Conservation (phyloP, 108 stramenopile species). For the Epipyxis sp. region DNA sequence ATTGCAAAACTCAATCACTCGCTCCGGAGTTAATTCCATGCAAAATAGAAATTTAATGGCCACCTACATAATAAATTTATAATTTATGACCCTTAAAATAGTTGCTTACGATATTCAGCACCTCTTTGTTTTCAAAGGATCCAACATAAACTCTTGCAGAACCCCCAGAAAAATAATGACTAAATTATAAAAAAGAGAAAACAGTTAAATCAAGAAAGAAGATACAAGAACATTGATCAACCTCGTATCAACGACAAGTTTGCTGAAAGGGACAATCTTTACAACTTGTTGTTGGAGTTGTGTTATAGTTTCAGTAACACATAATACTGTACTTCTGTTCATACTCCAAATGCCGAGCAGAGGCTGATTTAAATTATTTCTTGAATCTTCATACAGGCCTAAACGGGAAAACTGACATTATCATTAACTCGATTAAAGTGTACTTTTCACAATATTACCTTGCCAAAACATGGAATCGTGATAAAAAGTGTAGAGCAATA, state of each 20-base stretch:
- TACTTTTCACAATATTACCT: not conserved
- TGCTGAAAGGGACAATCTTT: slow-evolving; percentile 22
- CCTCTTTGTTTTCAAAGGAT: not conserved
- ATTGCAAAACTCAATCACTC: slow-evolving; percentile 6
- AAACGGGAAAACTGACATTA: not conserved
- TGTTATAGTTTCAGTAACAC: not conserved
- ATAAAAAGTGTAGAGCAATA: not conserved
- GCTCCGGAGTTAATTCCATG: slow-evolving; percentile 29
- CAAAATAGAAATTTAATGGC: slow-evolving; percentile 31
- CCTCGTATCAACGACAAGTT: slow-evolving; percentile 8
- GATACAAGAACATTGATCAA: not conserved
- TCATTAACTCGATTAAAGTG: not conserved
- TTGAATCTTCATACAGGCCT: not conserved
- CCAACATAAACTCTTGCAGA: slow-evolving; percentile 27
- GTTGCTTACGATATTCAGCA: not conserved
- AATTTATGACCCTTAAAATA: not conserved
- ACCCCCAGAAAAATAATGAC: slow-evolving; percentile 28
- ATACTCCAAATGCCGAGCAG: slow-evolving; percentile 25
- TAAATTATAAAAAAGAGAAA: no score
- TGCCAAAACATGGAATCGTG: slow-evolving; percentile 29
- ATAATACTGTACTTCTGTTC: not conserved
- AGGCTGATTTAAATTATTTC: slow-evolving; percentile 18
- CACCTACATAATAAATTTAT: not conserved
- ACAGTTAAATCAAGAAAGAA: slow-evolving; percentile 2
- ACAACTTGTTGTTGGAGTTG: slow-evolving; percentile 13